Base-by-base conservation (phyloP, 768 basidiomycete genomes). In the Crucibulum laeve region DNA sequence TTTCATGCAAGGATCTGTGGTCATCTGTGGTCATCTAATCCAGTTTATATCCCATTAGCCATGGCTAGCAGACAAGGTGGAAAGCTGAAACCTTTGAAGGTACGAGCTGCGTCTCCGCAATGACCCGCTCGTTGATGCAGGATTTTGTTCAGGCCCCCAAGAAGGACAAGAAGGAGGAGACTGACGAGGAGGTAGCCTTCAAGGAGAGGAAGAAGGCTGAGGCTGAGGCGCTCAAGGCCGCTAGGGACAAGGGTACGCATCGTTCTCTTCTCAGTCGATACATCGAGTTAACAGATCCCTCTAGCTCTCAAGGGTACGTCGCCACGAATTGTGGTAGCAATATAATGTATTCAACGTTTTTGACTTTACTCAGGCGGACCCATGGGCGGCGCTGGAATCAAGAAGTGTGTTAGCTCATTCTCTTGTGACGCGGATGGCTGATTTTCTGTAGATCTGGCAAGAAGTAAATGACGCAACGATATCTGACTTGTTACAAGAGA, bases 31-130 rank as follows among this genome's bases (percentile, higher is more conserved):
- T n/a, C n/a, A n/a, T n/a, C n/a, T n/a, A n/a, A n/a, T n/a, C n/a
- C n/a, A n/a, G n/a, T n/a, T n/a, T 32, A 10, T 32, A 32, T 15
- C 15, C 28, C 28, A 15, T 32, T 11, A 14, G 19, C 25, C 14
- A 40, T 40, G 39, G 10, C 39, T 23, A 40, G 18, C 18, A 13
- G 35, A 21, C 35, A 37, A 71, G 87, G 85, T 49, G 90, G 89
- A 58, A 91, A 92, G 67, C 57, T 84, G 42, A 92, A 92, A 76
- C 90, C 90, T 42, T 66, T 91, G 52, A 91, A 91, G 87, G 89
- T 82, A 32, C 48, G 40, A 44, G 35, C 18, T 50, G 3, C 21
- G 32, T 6, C 23, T 26, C 15, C 21, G 45, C 18, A 10, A 3
- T 40, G 45, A 21, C 28, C 21, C 36, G 42, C 41, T 25, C 13